A percentile compares a stretch with the other conserved stretches of the same genome.
These are phyloP conservation scores for Penicillium turbatum DNA, from an alignment of 495 filamentous ascomycete species.

Conservation along the genomic window DNA sequence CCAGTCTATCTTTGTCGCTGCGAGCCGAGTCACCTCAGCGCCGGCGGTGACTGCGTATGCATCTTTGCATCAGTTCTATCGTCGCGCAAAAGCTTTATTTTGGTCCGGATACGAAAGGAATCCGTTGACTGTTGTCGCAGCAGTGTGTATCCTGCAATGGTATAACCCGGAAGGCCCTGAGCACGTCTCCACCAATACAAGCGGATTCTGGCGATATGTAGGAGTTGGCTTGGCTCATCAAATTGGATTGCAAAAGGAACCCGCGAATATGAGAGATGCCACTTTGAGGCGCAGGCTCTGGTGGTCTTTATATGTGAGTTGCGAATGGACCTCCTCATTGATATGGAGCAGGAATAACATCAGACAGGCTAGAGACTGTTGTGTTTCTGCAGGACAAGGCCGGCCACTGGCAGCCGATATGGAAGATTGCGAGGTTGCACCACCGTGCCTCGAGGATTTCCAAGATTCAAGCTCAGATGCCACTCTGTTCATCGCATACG, in stretches of 20 bases:
- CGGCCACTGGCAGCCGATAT: conserved; percentile 22
- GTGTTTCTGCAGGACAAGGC: conserved; percentile 27
- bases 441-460: conserved; percentile 20
- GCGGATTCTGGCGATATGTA: conserved; percentile 28
- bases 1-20: conserved; percentile 25
- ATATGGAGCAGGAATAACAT: background rate
- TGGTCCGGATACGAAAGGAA: conserved; percentile 29
- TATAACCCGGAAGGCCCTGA: conserved; percentile 27
- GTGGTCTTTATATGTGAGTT: conserved; percentile 29
- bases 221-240: conserved; percentile 25
- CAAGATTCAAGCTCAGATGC: conserved; percentile 15
- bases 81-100: conserved; percentile 24
- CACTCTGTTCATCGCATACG: conserved; percentile 22
- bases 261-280: conserved; percentile 12
- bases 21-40: conserved; percentile 23
- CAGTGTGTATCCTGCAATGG: conserved; percentile 27
- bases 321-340: background rate
- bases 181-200: conserved; percentile 27
- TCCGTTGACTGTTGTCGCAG: conserved; percentile 23
- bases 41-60: conserved; percentile 23
- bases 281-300: conserved; percentile 22
- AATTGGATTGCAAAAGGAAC: conserved; percentile 27
- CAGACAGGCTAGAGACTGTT: conserved; percentile 24
- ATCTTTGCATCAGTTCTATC: conserved; percentile 24
- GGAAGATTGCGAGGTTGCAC: conserved; percentile 21